Base-by-base conservation (phyloP, 805 yeast species). In the Metschnikowia orientalis region DNA sequence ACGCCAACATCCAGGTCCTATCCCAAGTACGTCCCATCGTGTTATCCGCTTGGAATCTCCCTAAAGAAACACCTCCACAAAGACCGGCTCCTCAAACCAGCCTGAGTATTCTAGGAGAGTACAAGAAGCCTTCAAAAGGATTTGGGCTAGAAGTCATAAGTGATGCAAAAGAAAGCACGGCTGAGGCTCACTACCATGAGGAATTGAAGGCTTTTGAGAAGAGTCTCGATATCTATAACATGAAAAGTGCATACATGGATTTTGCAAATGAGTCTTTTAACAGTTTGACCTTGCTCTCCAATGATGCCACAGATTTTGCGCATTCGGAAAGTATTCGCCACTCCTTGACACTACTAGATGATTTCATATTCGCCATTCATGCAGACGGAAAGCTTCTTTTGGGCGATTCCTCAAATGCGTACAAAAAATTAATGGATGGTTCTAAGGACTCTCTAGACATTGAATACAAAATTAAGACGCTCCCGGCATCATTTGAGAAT, bases 1-100 rank as follows among this genome's bases (percentile, higher is more conserved):
- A 22, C 3, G 21, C 37, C 4, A 18, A 15, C 3, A 14, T 45
- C 5, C 9, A 39, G 8, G 27, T 36, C 17, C 23, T 38, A 4
- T 37, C 42, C n/a, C 50, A 45, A 18, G 18, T 45, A 17, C 27
- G 32, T 10, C 44, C 48, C 2, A 24, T 44, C 14, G 21, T 34
- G 4, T 16, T 33, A 17, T 34, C 38, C n/a, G 31, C 35, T 7
- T 12, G 22, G 2, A 13, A n/a, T 8, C 6, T 20, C 13, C 26
- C 26, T 10, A 19, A n/a, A n/a, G n/a, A n/a, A n/a, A n/a, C n/a
- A n/a, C n/a, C n/a, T n/a, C n/a, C n/a, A n/a, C n/a, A n/a, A n/a
- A n/a, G n/a, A n/a, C n/a, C n/a, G n/a, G n/a, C n/a, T n/a, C n/a
- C n/a, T n/a, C n/a, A n/a, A n/a, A n/a, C n/a, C n/a, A n/a, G n/a